Evolutionary conservation across 2,329 filamentous ascomycete genomes (phyloP), one percentile per base, ranked within the genome.

Genomic region (Curvularia eragrostidis): DNA sequence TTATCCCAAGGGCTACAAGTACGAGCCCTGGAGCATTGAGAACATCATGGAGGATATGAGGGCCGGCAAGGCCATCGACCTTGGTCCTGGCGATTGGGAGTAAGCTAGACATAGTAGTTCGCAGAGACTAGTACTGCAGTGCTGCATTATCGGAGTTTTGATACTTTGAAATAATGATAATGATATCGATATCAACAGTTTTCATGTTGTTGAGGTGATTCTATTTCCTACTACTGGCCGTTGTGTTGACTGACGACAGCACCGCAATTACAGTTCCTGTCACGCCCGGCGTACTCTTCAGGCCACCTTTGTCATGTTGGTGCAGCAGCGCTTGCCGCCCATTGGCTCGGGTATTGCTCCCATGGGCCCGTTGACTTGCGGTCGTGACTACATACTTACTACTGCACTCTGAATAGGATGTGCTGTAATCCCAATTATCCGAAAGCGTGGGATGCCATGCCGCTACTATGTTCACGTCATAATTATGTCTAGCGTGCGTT

Each of bases 1-100:
- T 60, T 79, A 77, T 60, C 80, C 80, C 12, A 74, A 67, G 9
- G 79, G 78, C 1, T 79, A 80, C 59, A 71, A 64, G 41, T 80
- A 77, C 39, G 67, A 75, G 63, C 68, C 76, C 1, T 80, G 78
- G 78, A 78, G 71, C 39, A 78, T 80, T 19, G 73, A 80, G 57
- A 69, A 78, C 58, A 71, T 80, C 12, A 77, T 78, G 69, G 71
- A 75, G 21, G 74, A 77, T 46, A 77, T 76, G 72, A 63, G 72
- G 55, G 68, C 63, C 13, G 77, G 76, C 5, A 73, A 66, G 59
- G 52, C 65, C 2, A 66, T 76, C 50, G 74, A 76, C 15, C 54
- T 77, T 32, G 75, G 75, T 1, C 48, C 64, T 7, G 75, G 75
- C 15, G 69, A 78, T 51, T 78, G 75, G 75, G 72, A 75, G 38